Evolutionary conservation across 352 stramenopile species (phyloP), one percentile per base, ranked within the genome.

Genomic region (Phytophthora fragariaefolia): DNA sequence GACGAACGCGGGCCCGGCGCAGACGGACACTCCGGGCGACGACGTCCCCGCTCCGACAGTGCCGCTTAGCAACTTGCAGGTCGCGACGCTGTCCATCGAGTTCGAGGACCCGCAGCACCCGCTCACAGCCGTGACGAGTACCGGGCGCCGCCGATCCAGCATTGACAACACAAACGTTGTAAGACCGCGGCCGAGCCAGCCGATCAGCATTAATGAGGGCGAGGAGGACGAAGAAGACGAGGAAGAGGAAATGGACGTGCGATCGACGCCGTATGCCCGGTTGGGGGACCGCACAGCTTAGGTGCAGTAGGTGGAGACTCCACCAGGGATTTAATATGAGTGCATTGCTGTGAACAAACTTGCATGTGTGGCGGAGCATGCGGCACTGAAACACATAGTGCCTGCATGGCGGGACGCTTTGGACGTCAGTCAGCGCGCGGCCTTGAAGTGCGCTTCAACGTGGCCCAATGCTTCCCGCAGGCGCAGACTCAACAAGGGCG

Each of bases 91-190:
- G 36, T 64, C 61, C 32, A 64, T 74, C 27, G 67, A 74, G 62
- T 71, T 74, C n/a, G 67, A 74, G 51, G 67, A 74, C 23, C 67
- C 67, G 22, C 60, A 74, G 36, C 67, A 74, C 46, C 61, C 67
- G 15, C 45, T 74, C 5, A 74, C 67, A 15, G 67, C 67, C 4
- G 67, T 74, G 10, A 71, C 67, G 9, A 74, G 61, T 32, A 71
- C 67, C 1, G 67, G 67, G 13, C 50, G 67, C 18, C 67, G 67
- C 22, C 54, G 55, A 5, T 74, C 61, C 3, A 74, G 67, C 32
- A 57, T 67, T 24, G 56, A 71, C 36, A 74, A 74, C 15, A 71
- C 50, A 17, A 71, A 71, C 43, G 55, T 71, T 18, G 50, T 71
- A 32, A 58, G 67, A 52, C 30, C 40, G 13, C 30, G 48, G n/a